A percentile compares a stretch with the other conserved stretches of the same genome.
Evolutionary conservation across 176 grass and related monocot species (phyloP).

Genomic region (Oryza glaberrima): DNA sequence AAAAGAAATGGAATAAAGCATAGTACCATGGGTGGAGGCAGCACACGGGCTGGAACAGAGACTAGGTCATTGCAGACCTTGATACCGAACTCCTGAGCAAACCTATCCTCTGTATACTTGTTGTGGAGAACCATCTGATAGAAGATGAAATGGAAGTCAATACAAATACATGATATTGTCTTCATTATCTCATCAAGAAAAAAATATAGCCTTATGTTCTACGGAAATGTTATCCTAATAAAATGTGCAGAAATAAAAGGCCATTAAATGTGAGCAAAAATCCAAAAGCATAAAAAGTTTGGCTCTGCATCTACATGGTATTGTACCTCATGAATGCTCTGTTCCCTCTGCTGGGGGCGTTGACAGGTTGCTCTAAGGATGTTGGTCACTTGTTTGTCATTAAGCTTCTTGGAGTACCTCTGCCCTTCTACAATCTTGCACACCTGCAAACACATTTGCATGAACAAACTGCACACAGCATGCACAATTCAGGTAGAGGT

Average conservation of each 20-base stretch:
- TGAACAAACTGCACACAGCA: background rate
- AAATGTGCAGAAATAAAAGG: background rate
- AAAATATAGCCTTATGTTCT: background rate
- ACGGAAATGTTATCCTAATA: background rate
- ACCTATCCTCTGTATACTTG: conserved; percentile 63
- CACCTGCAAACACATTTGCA: conserved; percentile 43
- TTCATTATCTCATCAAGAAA: background rate
- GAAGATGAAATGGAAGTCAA: background rate
- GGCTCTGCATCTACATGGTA: background rate
- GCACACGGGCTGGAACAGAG: conserved; percentile 64
- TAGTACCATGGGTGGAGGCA: conserved; percentile 65
- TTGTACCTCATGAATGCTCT: conserved; percentile 66
- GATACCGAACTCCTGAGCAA: conserved; percentile 74
- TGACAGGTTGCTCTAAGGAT: conserved; percentile 75
- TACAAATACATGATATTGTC: background rate
- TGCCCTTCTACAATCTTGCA: conserved; percentile 87
- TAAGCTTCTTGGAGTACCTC: conserved; percentile 76
- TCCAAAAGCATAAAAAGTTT: conserved; percentile 5
- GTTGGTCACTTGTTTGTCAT: conserved; percentile 75
- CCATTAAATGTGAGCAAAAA: background rate
- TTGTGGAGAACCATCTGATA: conserved; percentile 70
- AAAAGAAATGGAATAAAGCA: background rate
- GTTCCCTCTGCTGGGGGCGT: conserved; percentile 70
- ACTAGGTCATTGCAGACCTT: conserved; percentile 54
- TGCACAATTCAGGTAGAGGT: background rate